Conservation (phyloP, 139 green algal species). For the Picocystis salinarum region DNA sequence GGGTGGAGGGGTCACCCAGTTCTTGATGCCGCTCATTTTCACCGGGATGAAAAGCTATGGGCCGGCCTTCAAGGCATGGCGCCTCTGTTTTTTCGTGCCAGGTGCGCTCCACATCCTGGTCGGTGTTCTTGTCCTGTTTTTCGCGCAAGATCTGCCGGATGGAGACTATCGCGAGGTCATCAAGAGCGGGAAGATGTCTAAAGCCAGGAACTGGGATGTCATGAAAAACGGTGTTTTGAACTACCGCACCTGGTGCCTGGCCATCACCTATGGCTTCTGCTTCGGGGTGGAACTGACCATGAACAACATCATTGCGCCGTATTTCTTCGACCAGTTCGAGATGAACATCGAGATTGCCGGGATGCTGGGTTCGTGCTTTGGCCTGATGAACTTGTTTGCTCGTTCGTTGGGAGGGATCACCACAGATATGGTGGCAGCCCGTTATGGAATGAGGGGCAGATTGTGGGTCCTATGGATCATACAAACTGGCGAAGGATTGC, state of each 20-base stretch:
- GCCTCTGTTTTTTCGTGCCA: slow-evolving; percentile 74
- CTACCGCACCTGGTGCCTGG: slow-evolving; percentile 43
- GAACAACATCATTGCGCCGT: slow-evolving; percentile 49
- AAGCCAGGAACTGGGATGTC: slow-evolving; percentile 15
- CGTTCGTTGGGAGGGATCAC: slow-evolving; percentile 51
- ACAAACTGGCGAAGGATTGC: slow-evolving; percentile 48
- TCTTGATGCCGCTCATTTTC: slow-evolving; percentile 84
- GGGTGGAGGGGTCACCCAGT: slow-evolving; percentile 63
- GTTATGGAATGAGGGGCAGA: slow-evolving; percentile 48
- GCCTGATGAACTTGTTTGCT: slow-evolving; percentile 79
- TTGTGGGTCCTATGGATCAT: slow-evolving; percentile 45
- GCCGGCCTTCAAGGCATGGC: slow-evolving; percentile 49
- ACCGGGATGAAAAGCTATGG: slow-evolving; percentile 17
- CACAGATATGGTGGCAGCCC: slow-evolving; percentile 27
- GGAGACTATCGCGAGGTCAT: slow-evolving; percentile 64
- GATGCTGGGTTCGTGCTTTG: slow-evolving; percentile 55
- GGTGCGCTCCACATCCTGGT: slow-evolving; percentile 43
- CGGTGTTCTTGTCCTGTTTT: slow-evolving; percentile 20
- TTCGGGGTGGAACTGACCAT: slow-evolving; percentile 65
- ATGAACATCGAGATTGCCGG: slow-evolving; percentile 30
- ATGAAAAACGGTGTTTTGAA: slow-evolving; percentile 18
- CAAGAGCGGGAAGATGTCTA: slow-evolving; percentile 43
- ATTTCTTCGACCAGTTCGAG: slow-evolving; percentile 46
- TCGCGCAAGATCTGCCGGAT: slow-evolving; percentile 60
- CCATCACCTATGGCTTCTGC: slow-evolving; percentile 43